Evolutionary conservation across 2,329 filamentous ascomycete genomes (phyloP).

Genomic region (Claviceps fusiformis): DNA sequence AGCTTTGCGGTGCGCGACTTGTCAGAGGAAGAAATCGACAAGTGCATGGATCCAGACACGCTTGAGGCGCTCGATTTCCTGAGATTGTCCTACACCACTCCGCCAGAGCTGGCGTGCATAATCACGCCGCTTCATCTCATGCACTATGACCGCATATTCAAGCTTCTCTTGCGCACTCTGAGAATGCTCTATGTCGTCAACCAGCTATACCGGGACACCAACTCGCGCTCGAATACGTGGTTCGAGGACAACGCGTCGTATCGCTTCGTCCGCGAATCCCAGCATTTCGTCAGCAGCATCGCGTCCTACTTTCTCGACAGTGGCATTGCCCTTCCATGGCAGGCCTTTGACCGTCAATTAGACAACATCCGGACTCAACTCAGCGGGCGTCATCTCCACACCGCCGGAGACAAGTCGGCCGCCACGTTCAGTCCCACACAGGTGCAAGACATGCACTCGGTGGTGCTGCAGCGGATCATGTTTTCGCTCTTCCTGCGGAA

Average conservation of each 20-base stretch:
- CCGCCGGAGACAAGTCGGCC: constrained; percentile 18
- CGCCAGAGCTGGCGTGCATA: constrained; percentile 55
- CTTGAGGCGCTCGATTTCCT: constrained; percentile 90
- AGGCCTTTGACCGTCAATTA: constrained; percentile 52
- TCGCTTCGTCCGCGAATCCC: constrained; percentile 61
- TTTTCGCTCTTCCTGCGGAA: constrained; percentile 60
- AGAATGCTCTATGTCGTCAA: constrained; percentile 68
- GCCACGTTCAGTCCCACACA: constrained; percentile 42
- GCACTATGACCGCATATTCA: constrained; percentile 80
- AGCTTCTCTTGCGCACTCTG: constrained; percentile 59
- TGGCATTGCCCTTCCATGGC: constrained; percentile 63
- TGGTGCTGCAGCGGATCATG: constrained; percentile 62
- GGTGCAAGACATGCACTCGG: constrained; percentile 57
- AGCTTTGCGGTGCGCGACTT: constrained; percentile 80
- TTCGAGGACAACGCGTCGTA: constrained; percentile 26
- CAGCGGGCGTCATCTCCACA: constrained; percentile 22
- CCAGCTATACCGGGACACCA: constrained; percentile 47
- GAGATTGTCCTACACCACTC: constrained; percentile 69
- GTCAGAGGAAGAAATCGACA: constrained; percentile 62
- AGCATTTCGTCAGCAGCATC: constrained; percentile 63
- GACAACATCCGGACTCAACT: constrained; percentile 47
- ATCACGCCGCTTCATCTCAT: constrained; percentile 57
- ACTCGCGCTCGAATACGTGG: constrained; percentile 22
- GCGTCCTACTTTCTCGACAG: constrained; percentile 69
- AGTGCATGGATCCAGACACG: constrained; percentile 68